phyloP scores from a whole-genome alignment of 768 basidiomycete species.

The Saitozyma sp. region DNA sequence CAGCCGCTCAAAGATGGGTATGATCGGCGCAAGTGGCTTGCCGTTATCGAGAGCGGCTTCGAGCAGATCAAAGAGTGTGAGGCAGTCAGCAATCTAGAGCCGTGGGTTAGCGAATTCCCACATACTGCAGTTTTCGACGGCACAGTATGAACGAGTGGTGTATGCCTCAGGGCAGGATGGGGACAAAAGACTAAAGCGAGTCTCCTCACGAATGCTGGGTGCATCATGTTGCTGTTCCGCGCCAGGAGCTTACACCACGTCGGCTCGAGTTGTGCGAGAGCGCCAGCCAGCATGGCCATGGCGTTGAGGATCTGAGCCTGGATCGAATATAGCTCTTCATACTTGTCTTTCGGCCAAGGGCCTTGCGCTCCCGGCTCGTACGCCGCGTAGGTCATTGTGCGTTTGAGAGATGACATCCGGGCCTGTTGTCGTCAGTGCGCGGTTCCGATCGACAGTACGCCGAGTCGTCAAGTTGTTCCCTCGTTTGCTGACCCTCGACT shows the following conservation, averaged over 20 bases:
- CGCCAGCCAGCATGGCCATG: slow-evolving; percentile 52
- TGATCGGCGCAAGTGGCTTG: slow-evolving; percentile 34
- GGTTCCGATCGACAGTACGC: background rate
- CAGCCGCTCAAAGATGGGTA: slow-evolving; percentile 46
- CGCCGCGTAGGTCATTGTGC: slow-evolving; percentile 11
- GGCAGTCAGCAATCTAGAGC: slow-evolving; percentile 43
- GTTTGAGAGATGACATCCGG: slow-evolving; percentile 12
- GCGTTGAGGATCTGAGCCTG: slow-evolving; percentile 56
- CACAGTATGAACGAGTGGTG: background rate
- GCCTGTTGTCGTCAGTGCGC: slow-evolving; percentile 8
- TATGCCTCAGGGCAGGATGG: background rate
- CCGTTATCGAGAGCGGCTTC: slow-evolving; percentile 36
- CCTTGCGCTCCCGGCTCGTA: slow-evolving; percentile 51
- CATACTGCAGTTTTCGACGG: background rate
- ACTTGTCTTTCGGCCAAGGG: slow-evolving; percentile 60
- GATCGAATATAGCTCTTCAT: slow-evolving; percentile 54
- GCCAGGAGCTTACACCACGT: slow-evolving; percentile 56
- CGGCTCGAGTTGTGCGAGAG: slow-evolving; percentile 56
- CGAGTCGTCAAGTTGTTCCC: background rate
- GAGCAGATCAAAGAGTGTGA: slow-evolving; percentile 40
- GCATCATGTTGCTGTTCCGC: slow-evolving; percentile 58
- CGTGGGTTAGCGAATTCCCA: too few species aligned
- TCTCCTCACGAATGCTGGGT: slow-evolving; percentile 59
- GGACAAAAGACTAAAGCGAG: background rate
- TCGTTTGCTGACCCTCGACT: background rate